Conservation (phyloP, 1,139 yeast genomes). For the Debaryomyces subglobosus region DNA sequence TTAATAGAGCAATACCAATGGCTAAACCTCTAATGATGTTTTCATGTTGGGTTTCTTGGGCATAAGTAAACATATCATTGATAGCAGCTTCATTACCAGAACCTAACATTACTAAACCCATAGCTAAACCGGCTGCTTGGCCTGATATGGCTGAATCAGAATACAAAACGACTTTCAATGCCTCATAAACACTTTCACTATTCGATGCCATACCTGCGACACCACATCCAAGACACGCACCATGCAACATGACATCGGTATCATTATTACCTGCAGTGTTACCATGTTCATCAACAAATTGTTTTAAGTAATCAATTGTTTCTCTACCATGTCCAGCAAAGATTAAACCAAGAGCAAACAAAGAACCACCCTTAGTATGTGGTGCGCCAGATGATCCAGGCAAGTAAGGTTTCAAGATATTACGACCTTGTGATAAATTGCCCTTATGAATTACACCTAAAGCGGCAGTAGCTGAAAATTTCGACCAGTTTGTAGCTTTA, state of each 20-base stretch:
- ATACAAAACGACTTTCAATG: conserved; percentile 80
- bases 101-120: conserved; percentile 96
- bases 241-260: conserved; percentile 87
- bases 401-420: conserved; percentile 85
- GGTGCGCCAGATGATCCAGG: conserved; percentile 83
- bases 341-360: conserved; percentile 89
- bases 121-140: conserved; percentile 94
- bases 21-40: conserved; percentile 91
- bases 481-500: conserved; percentile 97
- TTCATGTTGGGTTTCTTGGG: conserved; percentile 95
- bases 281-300: conserved; percentile 70
- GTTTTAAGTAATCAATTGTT: conserved; percentile 77
- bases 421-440: conserved; percentile 86
- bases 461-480: conserved; percentile 97
- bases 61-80: conserved; percentile 85
- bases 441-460: conserved; percentile 97
- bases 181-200: conserved; percentile 74
- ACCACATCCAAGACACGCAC: conserved; percentile 95
- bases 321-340: conserved; percentile 97
- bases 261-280: conserved; percentile 70
- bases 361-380: conserved; percentile 94
- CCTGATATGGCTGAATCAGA: conserved; percentile 94
- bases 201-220: conserved; percentile 96
- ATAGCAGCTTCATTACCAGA: conserved; percentile 77
- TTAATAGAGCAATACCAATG: conserved; percentile 83